These are phyloP conservation scores for Apophysomyces ossiformis DNA, from an alignment of 371 early-diverging fungal genomes.

Conservation along the genomic window DNA sequence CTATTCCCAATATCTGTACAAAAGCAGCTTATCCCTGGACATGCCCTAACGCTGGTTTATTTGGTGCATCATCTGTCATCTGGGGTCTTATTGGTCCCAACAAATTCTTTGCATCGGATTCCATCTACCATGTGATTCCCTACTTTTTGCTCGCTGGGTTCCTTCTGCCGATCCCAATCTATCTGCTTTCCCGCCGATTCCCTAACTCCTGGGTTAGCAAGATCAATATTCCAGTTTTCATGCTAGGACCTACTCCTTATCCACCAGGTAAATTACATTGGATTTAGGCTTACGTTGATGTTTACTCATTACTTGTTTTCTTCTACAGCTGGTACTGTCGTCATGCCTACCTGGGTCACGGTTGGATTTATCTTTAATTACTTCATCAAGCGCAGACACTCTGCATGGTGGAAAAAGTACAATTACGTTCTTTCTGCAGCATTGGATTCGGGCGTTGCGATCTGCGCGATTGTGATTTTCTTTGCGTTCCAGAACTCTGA, in stretches of 20 bases:
- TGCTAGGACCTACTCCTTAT: conserved; percentile 44
- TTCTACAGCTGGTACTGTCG: conserved; percentile 36
- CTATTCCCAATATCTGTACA: conserved; percentile 58
- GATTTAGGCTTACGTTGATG: not conserved
- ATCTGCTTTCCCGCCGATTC: conserved; percentile 40
- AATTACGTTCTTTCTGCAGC: conserved; percentile 76
- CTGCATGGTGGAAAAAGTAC: conserved; percentile 71
- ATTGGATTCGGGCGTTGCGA: conserved; percentile 68
- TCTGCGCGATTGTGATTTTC: conserved; percentile 55
- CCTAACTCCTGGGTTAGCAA: conserved; percentile 55
- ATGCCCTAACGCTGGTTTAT: conserved; percentile 48
- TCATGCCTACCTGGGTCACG: conserved; percentile 59
- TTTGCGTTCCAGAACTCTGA: conserved; percentile 48
- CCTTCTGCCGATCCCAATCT: conserved; percentile 55
- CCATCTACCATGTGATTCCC: conserved; percentile 48
- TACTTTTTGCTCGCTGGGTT: conserved; percentile 50
- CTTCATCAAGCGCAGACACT: conserved; percentile 48
- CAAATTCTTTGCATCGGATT: conserved; percentile 56
- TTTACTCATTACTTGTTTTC: not conserved
- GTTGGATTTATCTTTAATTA: conserved; percentile 69
- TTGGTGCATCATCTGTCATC: conserved; percentile 49
- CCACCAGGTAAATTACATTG: conserved; percentile 21
- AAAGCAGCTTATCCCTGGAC: conserved; percentile 53
- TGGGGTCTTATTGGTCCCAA: conserved; percentile 75
- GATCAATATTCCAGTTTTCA: conserved; percentile 59